Evolutionary conservation across 225 moss, liverwort and hornwort genomes (phyloP).

Genomic region (Rhytidiadelphus loreus): DNA sequence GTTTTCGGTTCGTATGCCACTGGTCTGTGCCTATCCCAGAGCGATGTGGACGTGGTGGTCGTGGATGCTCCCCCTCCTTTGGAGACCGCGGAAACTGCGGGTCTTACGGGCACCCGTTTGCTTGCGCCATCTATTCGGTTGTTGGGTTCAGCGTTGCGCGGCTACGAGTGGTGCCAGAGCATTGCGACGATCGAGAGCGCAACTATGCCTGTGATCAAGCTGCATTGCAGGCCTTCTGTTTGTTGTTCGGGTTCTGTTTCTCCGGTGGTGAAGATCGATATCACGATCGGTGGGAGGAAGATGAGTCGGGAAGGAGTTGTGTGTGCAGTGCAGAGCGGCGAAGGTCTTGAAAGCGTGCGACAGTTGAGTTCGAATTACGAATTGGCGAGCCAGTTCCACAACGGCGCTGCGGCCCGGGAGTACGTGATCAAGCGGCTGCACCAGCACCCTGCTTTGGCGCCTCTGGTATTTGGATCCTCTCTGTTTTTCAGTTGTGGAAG

Average conservation of each 20-base stretch:
- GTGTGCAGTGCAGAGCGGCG: constrained; percentile 2
- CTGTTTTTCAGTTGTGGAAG: not conserved
- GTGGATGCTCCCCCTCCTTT: constrained; percentile 80
- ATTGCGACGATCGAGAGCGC: constrained; percentile 85
- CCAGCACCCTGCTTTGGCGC: constrained; percentile 76
- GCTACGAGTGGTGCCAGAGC: constrained; percentile 64
- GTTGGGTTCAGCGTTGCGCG: constrained; percentile 57
- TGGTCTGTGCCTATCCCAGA: constrained; percentile 79
- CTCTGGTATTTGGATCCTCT: constrained; percentile 52
- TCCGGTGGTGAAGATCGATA: constrained; percentile 72
- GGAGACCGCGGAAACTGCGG: constrained; percentile 37
- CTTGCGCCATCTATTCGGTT: constrained; percentile 65
- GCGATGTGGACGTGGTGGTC: constrained; percentile 97
- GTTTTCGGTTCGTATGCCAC: constrained; percentile 98
- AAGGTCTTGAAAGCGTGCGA: constrained; percentile 10
- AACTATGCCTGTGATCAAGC: constrained; percentile 94
- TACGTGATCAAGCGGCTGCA: constrained; percentile 82
- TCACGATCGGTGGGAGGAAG: constrained; percentile 84
- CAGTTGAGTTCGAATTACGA: constrained; percentile 58
- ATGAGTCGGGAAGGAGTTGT: constrained; percentile 41
- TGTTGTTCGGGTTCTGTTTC: not conserved
- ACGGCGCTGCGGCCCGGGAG: constrained; percentile 88
- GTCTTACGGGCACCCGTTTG: constrained; percentile 50
- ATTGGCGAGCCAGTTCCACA: constrained; percentile 72
- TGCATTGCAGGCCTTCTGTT: constrained; percentile 64